Evolutionary conservation across 257 asterid genomes (phyloP).

Genomic region (Anisodus acutangulus): DNA sequence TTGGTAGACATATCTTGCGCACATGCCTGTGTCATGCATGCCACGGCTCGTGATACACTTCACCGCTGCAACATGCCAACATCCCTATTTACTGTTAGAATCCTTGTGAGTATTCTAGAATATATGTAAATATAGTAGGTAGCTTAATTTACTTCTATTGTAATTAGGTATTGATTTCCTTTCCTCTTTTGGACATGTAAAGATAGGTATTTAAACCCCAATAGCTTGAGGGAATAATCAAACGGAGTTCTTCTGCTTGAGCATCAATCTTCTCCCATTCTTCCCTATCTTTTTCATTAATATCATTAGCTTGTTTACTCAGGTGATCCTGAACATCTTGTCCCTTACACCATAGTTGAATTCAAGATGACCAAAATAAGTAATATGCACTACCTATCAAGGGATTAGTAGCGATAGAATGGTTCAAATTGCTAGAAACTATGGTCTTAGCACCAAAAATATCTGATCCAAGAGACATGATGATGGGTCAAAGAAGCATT

Average conservation of each 20-base stretch:
- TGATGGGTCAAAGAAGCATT: neutral
- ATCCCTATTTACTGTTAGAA: constrained; percentile 5
- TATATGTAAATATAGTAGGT: neutral
- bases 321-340: neutral
- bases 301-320: neutral
- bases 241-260: neutral
- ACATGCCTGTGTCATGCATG: constrained; percentile 14
- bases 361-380: neutral
- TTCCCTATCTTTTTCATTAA: neutral
- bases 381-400: neutral
- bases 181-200: neutral
- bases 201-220: neutral
- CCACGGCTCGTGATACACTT: neutral
- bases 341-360: neutral
- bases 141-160: neutral
- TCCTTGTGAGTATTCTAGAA: neutral
- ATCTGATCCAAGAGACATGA: neutral
- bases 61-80: neutral
- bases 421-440: neutral
- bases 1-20: neutral
- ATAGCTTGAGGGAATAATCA: constrained; percentile 9
- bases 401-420: neutral
- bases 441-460: constrained; percentile 3
- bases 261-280: constrained; percentile 1
- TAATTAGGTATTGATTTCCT: neutral